phyloP scores from a whole-genome alignment of 257 asterid species.

The Scutellaria minor region DNA sequence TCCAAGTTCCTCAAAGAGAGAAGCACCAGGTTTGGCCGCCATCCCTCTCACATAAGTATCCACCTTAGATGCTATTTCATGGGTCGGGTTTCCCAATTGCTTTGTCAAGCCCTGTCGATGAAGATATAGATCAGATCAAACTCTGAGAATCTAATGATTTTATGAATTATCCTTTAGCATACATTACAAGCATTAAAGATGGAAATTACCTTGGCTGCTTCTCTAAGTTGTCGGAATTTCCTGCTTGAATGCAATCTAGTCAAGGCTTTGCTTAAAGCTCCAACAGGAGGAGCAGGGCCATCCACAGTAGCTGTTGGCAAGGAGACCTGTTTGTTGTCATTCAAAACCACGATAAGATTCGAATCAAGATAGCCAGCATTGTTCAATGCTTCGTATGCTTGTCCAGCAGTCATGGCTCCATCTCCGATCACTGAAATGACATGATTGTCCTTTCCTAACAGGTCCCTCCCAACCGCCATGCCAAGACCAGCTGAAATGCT shows the following conservation, averaged over 20 bases:
- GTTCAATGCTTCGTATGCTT: slow-evolving; percentile 71
- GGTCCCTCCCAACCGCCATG: slow-evolving; percentile 68
- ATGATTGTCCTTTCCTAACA: slow-evolving; percentile 56
- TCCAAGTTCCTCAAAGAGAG: slow-evolving; percentile 63
- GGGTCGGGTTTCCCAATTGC: slow-evolving; percentile 46
- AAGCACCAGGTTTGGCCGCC: slow-evolving; percentile 40
- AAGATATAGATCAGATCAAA: neutral
- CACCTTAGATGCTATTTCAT: slow-evolving; percentile 54
- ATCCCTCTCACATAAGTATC: slow-evolving; percentile 46
- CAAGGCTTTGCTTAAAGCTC: slow-evolving; percentile 60
- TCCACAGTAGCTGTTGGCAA: slow-evolving; percentile 67
- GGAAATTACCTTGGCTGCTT: slow-evolving; percentile 56
- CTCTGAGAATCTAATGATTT: neutral
- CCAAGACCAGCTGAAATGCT: slow-evolving; percentile 68
- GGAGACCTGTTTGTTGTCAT: slow-evolving; percentile 68
- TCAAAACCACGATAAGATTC: slow-evolving; percentile 54
- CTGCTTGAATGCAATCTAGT: slow-evolving; percentile 50
- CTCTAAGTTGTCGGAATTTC: slow-evolving; percentile 50
- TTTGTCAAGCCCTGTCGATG: slow-evolving; percentile 39
- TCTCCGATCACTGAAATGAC: slow-evolving; percentile 68
- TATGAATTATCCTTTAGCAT: no score
- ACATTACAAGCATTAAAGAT: no score
- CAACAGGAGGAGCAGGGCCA: slow-evolving; percentile 74
- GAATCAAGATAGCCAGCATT: slow-evolving; percentile 68
- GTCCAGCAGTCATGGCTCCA: slow-evolving; percentile 82